phyloP scores from a whole-genome alignment of 2,329 filamentous ascomycete genomes.

The Cladophialophora exuberans region DNA sequence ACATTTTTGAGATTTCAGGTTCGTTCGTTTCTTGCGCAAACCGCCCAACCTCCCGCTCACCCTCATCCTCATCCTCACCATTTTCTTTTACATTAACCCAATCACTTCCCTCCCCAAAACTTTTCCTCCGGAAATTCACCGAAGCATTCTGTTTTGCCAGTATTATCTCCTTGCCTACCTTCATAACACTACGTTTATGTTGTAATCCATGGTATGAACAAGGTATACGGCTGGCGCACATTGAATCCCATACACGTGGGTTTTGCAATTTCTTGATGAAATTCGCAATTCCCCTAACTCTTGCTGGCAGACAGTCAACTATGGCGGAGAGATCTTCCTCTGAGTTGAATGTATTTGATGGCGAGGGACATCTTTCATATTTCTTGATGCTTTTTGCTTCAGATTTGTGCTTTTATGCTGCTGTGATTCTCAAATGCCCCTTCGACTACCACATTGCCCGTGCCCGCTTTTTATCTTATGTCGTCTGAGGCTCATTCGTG shows the following conservation, averaged over 20 bases:
- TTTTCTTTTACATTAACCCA: background rate
- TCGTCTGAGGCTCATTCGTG: too few species aligned
- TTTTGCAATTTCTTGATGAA: too few species aligned
- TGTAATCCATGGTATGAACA: constrained; percentile 68
- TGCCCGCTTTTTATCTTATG: background rate
- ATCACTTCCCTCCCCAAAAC: background rate
- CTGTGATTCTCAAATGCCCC: background rate
- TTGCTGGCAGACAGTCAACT: constrained; percentile 80
- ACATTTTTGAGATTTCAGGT: background rate
- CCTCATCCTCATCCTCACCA: background rate
- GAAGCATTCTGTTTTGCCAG: constrained; percentile 59
- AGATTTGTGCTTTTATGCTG: background rate
- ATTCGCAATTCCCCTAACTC: too few species aligned
- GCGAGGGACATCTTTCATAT: constrained; percentile 68
- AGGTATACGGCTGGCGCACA: constrained; percentile 97
- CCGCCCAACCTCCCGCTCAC: too few species aligned
- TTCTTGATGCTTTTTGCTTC: background rate
- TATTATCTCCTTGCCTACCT: constrained; percentile 85
- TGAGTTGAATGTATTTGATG: constrained; percentile 81
- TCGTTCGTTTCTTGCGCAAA: background rate
- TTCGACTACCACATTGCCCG: background rate
- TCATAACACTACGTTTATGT: too few species aligned
- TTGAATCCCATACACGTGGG: constrained; percentile 52
- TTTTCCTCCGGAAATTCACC: background rate
- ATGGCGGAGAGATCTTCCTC: constrained; percentile 59